These are phyloP conservation scores for Rhizophora apiculata DNA, from an alignment of 345 rosid species.

Conservation along the genomic window DNA sequence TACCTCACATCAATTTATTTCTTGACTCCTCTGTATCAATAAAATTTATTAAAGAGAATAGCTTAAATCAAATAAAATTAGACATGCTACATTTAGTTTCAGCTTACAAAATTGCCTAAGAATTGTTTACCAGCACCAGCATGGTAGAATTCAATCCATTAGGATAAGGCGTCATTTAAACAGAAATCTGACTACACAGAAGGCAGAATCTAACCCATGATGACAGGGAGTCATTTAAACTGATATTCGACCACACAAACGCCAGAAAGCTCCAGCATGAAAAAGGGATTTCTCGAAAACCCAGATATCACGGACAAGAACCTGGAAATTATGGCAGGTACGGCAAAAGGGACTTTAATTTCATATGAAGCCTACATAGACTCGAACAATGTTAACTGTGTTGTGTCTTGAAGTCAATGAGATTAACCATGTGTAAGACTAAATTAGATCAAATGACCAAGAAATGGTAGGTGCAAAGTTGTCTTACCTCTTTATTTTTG, in stretches of 20 bases:
- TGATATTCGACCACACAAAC: constrained; percentile 76
- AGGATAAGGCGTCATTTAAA: constrained; percentile 19
- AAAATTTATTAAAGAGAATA: too few relatives aligned
- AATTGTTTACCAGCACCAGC: constrained; percentile 3
- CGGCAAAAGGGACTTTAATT: neutral
- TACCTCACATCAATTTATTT: too few relatives aligned
- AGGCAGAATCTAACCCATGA: constrained; percentile 47
- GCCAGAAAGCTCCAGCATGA: constrained; percentile 81
- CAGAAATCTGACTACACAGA: constrained; percentile 70
- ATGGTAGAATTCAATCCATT: constrained; percentile 1
- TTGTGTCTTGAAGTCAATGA: too few relatives aligned
- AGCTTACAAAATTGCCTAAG: constrained; percentile 22
- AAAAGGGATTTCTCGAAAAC: constrained; percentile 95
- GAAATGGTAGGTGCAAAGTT: constrained; percentile 4
- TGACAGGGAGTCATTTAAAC: constrained; percentile 17
- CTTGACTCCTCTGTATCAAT: too few relatives aligned
- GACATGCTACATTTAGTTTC: neutral
- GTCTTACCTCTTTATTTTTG: constrained; percentile 69
- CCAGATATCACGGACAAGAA: constrained; percentile 90
- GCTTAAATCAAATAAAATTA: too few relatives aligned
- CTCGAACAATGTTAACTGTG: too few relatives aligned
- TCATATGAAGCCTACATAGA: neutral
- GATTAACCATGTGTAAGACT: too few relatives aligned
- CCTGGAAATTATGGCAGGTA: constrained; percentile 34
- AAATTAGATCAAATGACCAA: neutral